A percentile compares a stretch with the other conserved stretches of the same genome.
These are phyloP conservation scores for Exophiala mesophila DNA, from an alignment of 2,329 filamentous ascomycete genomes.

Conservation along the genomic window DNA sequence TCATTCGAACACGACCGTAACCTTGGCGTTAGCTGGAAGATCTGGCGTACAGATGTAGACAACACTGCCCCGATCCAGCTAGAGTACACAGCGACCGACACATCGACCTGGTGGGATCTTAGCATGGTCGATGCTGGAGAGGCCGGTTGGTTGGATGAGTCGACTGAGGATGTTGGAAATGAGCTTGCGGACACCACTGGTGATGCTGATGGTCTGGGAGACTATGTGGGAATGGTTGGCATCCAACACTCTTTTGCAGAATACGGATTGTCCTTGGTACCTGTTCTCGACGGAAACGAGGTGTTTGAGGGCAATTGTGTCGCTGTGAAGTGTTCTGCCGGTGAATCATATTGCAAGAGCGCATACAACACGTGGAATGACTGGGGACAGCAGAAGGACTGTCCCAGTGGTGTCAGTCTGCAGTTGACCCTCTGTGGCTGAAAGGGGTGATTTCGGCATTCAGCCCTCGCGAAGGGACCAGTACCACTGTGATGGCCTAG, in stretches of 20 bases:
- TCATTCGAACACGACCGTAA: slow-evolving; percentile 11
- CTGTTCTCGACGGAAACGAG: slow-evolving; percentile 1
- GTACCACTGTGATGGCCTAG: too few species aligned
- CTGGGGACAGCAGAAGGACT: too few species aligned
- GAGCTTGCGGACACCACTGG: slow-evolving; percentile 4
- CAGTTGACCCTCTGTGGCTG: too few species aligned
- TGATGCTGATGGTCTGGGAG: slow-evolving; percentile 10
- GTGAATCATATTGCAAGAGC: too few species aligned
- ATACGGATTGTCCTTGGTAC: slow-evolving; percentile 10
- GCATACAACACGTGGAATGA: too few species aligned
- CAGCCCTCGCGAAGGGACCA: too few species aligned
- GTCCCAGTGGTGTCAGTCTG: too few species aligned
- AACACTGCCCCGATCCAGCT: slow-evolving; percentile 14
- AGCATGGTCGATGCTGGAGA: slow-evolving; percentile 19
- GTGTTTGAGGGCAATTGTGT: slow-evolving; percentile 9
- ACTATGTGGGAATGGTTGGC: slow-evolving; percentile 7
- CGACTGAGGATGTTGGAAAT: slow-evolving; percentile 3
- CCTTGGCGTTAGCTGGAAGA: slow-evolving; percentile 18
- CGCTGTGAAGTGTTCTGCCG: too few species aligned
- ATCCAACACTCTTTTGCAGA: slow-evolving; percentile 10
- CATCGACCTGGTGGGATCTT: slow-evolving; percentile 15
- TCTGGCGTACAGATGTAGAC: slow-evolving; percentile 10
- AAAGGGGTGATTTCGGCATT: too few species aligned
- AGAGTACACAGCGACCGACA: slow-evolving; percentile 8
- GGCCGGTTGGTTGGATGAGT: slow-evolving; percentile 5